phyloP scores from a whole-genome alignment of 1,284 basidiomycete species.

The Prillingera fragicola region DNA sequence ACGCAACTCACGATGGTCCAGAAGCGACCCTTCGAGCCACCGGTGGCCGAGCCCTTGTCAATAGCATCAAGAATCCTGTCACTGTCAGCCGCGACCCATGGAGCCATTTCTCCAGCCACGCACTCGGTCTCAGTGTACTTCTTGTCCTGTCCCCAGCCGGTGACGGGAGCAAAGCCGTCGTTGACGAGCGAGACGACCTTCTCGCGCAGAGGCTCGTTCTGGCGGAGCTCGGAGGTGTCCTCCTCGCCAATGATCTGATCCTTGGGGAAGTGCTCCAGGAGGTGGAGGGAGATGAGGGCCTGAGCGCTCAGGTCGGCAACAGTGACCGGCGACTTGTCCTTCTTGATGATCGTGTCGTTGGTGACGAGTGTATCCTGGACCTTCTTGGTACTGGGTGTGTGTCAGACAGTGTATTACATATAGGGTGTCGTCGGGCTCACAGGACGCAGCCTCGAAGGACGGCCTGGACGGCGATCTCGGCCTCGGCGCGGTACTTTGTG shows the following conservation, averaged over 20 bases:
- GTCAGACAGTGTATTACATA: not conserved
- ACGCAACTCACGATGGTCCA: slow-evolving; percentile 57
- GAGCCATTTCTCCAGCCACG: slow-evolving; percentile 67
- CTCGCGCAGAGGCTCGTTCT: slow-evolving; percentile 55
- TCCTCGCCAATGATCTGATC: slow-evolving; percentile 96
- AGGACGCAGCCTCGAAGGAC: slow-evolving; percentile 75
- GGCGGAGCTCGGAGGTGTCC: slow-evolving; percentile 73
- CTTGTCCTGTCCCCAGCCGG: slow-evolving; percentile 37
- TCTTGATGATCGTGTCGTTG: slow-evolving; percentile 81
- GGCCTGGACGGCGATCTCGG: slow-evolving; percentile 72
- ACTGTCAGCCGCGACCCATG: slow-evolving; percentile 48
- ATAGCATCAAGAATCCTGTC: slow-evolving; percentile 71
- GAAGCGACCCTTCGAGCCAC: slow-evolving; percentile 60
- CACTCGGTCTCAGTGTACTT: slow-evolving; percentile 47
- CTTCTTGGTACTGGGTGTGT: slow-evolving; percentile 59
- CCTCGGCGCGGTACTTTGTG: slow-evolving; percentile 34
- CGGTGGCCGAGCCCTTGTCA: slow-evolving; percentile 75
- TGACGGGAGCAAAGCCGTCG: slow-evolving; percentile 57
- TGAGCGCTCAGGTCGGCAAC: slow-evolving; percentile 89
- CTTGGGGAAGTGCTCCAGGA: slow-evolving; percentile 72
- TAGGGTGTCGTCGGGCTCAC: slow-evolving; percentile 19
- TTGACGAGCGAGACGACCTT: slow-evolving; percentile 80
- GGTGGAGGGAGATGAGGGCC: slow-evolving; percentile 71
- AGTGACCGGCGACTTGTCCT: slow-evolving; percentile 93
- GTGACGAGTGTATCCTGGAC: slow-evolving; percentile 86